These are phyloP conservation scores for Knoxdaviesia proteae DNA, from an alignment of 2,329 filamentous ascomycete species.

Conservation along the genomic window DNA sequence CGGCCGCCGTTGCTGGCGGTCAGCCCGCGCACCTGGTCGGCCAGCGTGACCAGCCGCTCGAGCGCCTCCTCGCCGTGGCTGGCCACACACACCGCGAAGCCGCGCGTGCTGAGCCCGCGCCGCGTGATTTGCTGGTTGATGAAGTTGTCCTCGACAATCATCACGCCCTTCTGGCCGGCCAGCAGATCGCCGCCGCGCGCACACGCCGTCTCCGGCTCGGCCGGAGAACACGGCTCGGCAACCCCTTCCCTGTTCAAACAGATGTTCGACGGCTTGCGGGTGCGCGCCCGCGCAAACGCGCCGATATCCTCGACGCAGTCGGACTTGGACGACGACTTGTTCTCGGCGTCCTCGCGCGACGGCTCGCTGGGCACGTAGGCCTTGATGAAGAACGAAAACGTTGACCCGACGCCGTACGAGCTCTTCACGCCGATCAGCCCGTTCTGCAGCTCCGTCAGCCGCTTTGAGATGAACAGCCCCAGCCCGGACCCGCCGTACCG, in stretches of 20 bases:
- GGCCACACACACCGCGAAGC: slow-evolving; percentile 29
- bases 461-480: slow-evolving; percentile 58
- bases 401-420: slow-evolving; percentile 48
- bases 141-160: slow-evolving; percentile 40
- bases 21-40: not conserved
- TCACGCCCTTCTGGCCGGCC: slow-evolving; percentile 17
- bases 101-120: slow-evolving; percentile 26
- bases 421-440: slow-evolving; percentile 59
- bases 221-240: not conserved
- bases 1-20: not conserved
- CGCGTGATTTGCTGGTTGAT: slow-evolving; percentile 37
- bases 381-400: slow-evolving; percentile 56
- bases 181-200: not conserved
- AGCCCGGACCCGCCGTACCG: slow-evolving; percentile 64
- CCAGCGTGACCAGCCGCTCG: slow-evolving; percentile 16
- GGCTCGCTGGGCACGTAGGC: slow-evolving; percentile 22
- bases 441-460: slow-evolving; percentile 62
- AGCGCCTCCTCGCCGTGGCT: slow-evolving; percentile 36
- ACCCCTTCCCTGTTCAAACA: not conserved
- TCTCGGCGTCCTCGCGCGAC: slow-evolving; percentile 19
- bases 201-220: not conserved
- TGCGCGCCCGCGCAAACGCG: not conserved
- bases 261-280: not conserved
- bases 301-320: not conserved
- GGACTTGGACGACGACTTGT: slow-evolving; percentile 12